Conservation (phyloP, 2,329 filamentous ascomycete species). For the Cladophialophora bantiana region DNA sequence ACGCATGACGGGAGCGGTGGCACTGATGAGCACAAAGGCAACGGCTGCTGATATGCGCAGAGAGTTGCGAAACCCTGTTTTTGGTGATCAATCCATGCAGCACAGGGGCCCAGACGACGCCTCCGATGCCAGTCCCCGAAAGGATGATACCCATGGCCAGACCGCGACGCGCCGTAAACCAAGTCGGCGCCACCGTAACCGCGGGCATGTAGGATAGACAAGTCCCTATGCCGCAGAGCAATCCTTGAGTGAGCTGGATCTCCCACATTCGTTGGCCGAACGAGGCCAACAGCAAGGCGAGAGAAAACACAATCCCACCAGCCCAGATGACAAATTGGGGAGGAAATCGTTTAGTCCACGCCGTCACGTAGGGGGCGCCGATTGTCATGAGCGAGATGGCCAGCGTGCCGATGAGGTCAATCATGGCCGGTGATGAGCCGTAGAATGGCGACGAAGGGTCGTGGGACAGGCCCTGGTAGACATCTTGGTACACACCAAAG, state of each 20-base stretch:
- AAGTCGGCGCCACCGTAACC: constrained; percentile 65
- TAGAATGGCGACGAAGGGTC: constrained; percentile 46
- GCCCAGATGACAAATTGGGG: constrained; percentile 43
- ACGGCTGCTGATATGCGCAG: constrained; percentile 40
- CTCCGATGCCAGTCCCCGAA: constrained; percentile 66
- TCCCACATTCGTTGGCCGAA: constrained; percentile 64
- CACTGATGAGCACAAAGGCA: constrained; percentile 35
- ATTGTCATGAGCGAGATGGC: constrained; percentile 48
- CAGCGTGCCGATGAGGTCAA: constrained; percentile 50
- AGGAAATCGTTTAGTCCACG: constrained; percentile 47
- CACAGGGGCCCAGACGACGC: constrained; percentile 59
- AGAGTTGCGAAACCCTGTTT: constrained; percentile 48
- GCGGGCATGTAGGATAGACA: constrained; percentile 66
- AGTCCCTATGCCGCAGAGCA: constrained; percentile 68
- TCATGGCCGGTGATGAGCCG: constrained; percentile 46
- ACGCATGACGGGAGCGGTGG: constrained; percentile 1
- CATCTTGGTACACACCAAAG: constrained; percentile 47
- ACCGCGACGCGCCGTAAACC: constrained; percentile 64
- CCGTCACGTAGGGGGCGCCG: constrained; percentile 46
- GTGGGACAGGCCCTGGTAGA: constrained; percentile 43
- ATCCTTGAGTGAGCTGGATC: constrained; percentile 65
- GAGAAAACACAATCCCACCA: constrained; percentile 46
- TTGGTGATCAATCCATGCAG: constrained; percentile 43
- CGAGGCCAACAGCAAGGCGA: constrained; percentile 45
- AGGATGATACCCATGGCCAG: constrained; percentile 67